Evolutionary conservation across 2,329 filamentous ascomycete genomes (phyloP), one percentile per base, ranked within the genome.

Genomic region (Colletotrichum aenigma): DNA sequence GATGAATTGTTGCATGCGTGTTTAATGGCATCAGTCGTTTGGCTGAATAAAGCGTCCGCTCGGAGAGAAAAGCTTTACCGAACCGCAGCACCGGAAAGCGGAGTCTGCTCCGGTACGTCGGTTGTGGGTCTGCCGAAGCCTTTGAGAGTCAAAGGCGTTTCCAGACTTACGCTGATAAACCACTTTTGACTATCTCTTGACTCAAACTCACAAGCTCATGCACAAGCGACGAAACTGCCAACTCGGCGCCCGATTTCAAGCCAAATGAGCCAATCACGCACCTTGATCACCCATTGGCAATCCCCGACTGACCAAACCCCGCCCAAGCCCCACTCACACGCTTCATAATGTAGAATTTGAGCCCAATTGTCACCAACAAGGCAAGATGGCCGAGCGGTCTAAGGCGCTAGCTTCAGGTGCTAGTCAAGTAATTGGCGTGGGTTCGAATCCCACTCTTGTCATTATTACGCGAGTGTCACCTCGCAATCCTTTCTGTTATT

Each of bases 401-500:
- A 52, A 52, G 43, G 43, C 43, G 43, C 43, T 52, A 52, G 43
- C 43, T 52, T 52, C 43, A 52, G 43, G 43, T 52, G 43, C 43
- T 52, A 52, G 43, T 52, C 43, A 21, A 52, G 43, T 7, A 52
- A 52, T 52, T 21, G 43, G 43, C 43, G 43, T 21, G 43, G 43
- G 43, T 52, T 52, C 43, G 43, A 52, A 52, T 52, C 43, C 43
- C 43, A 21, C 43, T 52, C 43, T 52, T 52, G 43, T 52, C 43
- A 52, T 4, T 0, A 13, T 3, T 0, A 7, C 2, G n/a, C 6
- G 43, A 13, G 10, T 1, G 0, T 2, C 0, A 7, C 0, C 43
- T 13, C 10, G 43, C 6, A 0, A 1, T 21, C 1, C 6, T 6
- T 52, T 21, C 21, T 13, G 4, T 7, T 48, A n/a, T 21, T 48